A percentile compares a stretch with the other conserved stretches of the same genome.
Conservation (phyloP, 2,329 filamentous ascomycete species). For the Bertia moriformis region DNA sequence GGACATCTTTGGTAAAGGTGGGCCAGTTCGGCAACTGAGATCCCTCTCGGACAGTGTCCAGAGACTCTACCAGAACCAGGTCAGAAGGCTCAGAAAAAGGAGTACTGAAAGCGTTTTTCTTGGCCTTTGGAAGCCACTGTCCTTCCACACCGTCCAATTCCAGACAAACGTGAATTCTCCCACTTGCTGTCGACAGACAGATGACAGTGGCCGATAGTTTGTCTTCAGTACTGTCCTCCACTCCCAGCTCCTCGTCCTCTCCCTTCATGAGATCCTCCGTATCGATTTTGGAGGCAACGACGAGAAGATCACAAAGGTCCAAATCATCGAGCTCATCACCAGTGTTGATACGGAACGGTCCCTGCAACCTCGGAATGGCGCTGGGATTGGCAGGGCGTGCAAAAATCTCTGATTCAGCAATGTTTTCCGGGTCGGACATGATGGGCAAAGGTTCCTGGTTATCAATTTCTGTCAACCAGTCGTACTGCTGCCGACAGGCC, state of each 20-base stretch:
- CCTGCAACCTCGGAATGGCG: constrained; percentile 43
- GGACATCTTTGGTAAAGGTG: constrained; percentile 37
- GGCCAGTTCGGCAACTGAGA: constrained; percentile 23
- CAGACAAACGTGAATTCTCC: constrained; percentile 41
- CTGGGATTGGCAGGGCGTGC: constrained; percentile 34
- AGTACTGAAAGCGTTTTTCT: constrained; percentile 20
- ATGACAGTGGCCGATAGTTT: constrained; percentile 40
- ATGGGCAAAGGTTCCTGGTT: constrained; percentile 30
- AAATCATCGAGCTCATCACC: constrained; percentile 32
- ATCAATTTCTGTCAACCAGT: constrained; percentile 42
- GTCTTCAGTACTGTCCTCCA: constrained; percentile 25
- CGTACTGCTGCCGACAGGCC: constrained; percentile 35
- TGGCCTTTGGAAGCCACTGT: constrained; percentile 40
- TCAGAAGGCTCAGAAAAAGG: constrained; percentile 23
- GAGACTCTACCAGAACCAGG: constrained; percentile 24
- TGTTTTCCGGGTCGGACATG: constrained; percentile 18
- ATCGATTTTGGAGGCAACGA: constrained; percentile 34
- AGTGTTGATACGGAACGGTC: constrained; percentile 38
- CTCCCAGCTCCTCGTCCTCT: constrained; percentile 26
- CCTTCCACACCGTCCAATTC: constrained; percentile 47
- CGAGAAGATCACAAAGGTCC: constrained; percentile 44
- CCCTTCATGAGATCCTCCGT: constrained; percentile 33
- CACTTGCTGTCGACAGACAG: constrained; percentile 37
- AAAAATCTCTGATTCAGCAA: constrained; percentile 33
- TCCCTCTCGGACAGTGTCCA: constrained; percentile 19